These are phyloP conservation scores for Trypanosoma vivax DNA, from an alignment of 208 protist species.

Conservation along the genomic window DNA sequence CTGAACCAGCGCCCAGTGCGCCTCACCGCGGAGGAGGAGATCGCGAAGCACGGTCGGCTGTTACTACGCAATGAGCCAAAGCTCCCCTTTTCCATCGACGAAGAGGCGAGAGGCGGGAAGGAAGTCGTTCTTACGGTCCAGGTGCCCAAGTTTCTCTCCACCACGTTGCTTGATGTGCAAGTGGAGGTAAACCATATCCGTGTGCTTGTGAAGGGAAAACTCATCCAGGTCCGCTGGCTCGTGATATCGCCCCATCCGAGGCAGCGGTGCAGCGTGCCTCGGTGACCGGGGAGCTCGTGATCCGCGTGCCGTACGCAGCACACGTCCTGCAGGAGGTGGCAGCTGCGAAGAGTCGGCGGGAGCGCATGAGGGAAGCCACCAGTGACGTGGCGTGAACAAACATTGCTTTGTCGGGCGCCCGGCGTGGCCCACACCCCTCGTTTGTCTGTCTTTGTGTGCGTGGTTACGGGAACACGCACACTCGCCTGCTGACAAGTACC, in stretches of 20 bases:
- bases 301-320: slow-evolving; percentile 69
- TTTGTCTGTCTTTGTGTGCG: neutral
- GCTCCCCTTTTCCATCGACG: slow-evolving; percentile 75
- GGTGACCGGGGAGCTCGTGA: slow-evolving; percentile 76
- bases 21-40: slow-evolving; percentile 82
- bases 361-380: neutral
- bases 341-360: slow-evolving; percentile 13
- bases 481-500: neutral
- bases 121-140: slow-evolving; percentile 78
- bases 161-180: slow-evolving; percentile 88
- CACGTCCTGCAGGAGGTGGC: slow-evolving; percentile 29
- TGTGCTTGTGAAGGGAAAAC: slow-evolving; percentile 90
- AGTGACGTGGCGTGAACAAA: neutral
- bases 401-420: neutral
- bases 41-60: slow-evolving; percentile 81
- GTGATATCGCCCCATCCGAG: slow-evolving; percentile 62
- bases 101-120: slow-evolving; percentile 43
- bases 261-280: slow-evolving; percentile 64
- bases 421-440: neutral
- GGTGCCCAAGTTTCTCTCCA: slow-evolving; percentile 91
- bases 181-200: slow-evolving; percentile 90
- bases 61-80: slow-evolving; percentile 91
- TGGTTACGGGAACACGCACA: neutral
- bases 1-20: slow-evolving; percentile 29
- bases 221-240: slow-evolving; percentile 87